A percentile compares a stretch with the other conserved stretches of the same genome.
Conservation (phyloP, 202 grass and related monocot genomes). For the Zizania palustris region DNA sequence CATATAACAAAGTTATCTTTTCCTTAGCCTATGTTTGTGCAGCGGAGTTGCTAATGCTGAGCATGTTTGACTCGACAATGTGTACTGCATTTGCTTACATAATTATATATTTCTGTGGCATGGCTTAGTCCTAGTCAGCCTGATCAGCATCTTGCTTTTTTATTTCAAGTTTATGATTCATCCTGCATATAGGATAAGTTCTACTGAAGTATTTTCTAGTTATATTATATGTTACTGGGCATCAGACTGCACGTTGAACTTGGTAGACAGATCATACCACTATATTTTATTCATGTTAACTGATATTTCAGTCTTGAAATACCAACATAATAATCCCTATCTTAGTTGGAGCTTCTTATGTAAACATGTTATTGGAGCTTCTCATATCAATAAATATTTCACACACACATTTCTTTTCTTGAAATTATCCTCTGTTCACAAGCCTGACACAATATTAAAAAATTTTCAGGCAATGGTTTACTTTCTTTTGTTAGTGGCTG, state of each 20-base stretch:
- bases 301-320: constrained; percentile 2
- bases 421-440: constrained; percentile 13
- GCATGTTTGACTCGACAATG: constrained; percentile 34
- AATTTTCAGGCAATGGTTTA: constrained; percentile 67
- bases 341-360: not conserved
- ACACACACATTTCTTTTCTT: not conserved
- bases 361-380: not conserved
- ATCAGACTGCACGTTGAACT: constrained; percentile 19
- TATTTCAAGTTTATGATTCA: constrained; percentile 20
- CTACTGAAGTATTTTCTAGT: not conserved
- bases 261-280: not conserved
- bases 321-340: not conserved
- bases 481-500: constrained; percentile 60
- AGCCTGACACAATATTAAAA: constrained; percentile 39
- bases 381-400: not conserved
- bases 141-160: not conserved
- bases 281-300: constrained; percentile 37
- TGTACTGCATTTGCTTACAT: constrained; percentile 29
- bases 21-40: constrained; percentile 26
- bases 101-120: constrained; percentile 30
- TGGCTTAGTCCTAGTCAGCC: constrained; percentile 33
- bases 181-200: constrained; percentile 29
- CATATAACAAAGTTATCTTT: not conserved
- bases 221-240: constrained; percentile 29
- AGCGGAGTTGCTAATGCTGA: not conserved